Base-by-base conservation (phyloP, 768 basidiomycete species). In the Phanerodontia chrysosporium region DNA sequence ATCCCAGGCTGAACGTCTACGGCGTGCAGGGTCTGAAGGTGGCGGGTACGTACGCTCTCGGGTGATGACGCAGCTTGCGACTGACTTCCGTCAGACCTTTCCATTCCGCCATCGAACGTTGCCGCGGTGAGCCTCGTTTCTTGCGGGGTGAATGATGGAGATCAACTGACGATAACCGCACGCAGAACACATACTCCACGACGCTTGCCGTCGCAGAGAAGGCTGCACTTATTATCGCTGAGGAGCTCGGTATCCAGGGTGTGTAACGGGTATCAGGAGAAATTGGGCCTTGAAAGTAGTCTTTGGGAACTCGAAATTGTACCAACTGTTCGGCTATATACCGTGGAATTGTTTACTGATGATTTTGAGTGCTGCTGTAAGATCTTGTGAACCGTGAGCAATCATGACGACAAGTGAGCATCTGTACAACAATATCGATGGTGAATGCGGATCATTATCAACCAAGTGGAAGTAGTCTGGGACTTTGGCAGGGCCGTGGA, bases 1-100 rank as follows among this genome's bases (percentile, higher is more conserved):
- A 89, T 64, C 54, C 78, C 28, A 72, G 72, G n/a, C 70, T 89
- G 42, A 83, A 83, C 61, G 85, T 89, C 13, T 86, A 88, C 60
- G 85, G 84, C 0, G 75, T 82, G 1, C 61, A 73, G 62, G 77
- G 77, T 28, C 72, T 89, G 52, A 85, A 87, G 66, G 78, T 89
- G 25, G 84, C 82, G 48, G 84, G 80, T 76, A 36, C 12, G 56
- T 49, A 21, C 18, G 5, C 24, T 21, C 44, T 24, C 71, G 0
- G 25, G 8, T 59, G 27, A 1, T 25, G 25, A 18, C 3, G 22
- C 6, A 24, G n/a, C n/a, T 6, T 14, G 32, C 51, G 13, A 21
- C 32, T 18, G 9, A 10, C 24, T 28, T 64, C 21, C 21, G 29
- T 2, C 52, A 60, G 77, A 78, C 52, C 45, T 79, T 21, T 77